Evolutionary conservation across 352 stramenopile species (phyloP), one percentile per base, ranked within the genome.

Genomic region (Globisporangium echinulatum): DNA sequence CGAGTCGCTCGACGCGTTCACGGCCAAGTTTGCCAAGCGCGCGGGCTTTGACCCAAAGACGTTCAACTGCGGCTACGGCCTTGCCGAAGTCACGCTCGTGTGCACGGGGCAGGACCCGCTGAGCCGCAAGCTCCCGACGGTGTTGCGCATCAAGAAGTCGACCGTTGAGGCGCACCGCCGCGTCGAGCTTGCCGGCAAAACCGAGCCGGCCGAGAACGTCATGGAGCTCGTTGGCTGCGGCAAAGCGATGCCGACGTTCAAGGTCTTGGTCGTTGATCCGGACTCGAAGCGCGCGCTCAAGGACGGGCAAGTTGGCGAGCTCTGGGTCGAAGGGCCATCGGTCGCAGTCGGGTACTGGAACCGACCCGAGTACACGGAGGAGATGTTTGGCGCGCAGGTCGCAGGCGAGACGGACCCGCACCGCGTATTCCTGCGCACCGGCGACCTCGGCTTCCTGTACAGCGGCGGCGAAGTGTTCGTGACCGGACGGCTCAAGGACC

Each of bases 311-410:
- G 74, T 92, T 3, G 96, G 96, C 52, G 96, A 98, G 64, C 88
- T 98, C 46, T 98, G 94, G 93, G 76, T 98, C 7, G 68, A 86
- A 49, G 94, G 90, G n/a, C 75, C 78, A 7, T 90, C 79, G 5
- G 80, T 91, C 9, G 71, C 80, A 2, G 42, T 77, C 17, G 84
- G 84, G 10, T 94, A 94, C 64, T 94, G 77, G 75, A 82, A 90
- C 58, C 78, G 73, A 19, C 61, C 75, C 0, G 72, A 91, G 7
- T 81, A 86, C 63, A 89, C 82, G 3, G 63, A 85, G 47, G 71
- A 92, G 56, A 82, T 84, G 77, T 94, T 92, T 62, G 60, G 60
- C 15, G 82, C 80, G 5, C 60, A 71, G 15, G 38, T 92, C n/a
- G 65, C 66, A 6, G 69, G 70, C 15, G 68, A 82, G 7, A 77